phyloP scores from a whole-genome alignment of 768 basidiomycete species.

The Pleurotus eryngii region DNA sequence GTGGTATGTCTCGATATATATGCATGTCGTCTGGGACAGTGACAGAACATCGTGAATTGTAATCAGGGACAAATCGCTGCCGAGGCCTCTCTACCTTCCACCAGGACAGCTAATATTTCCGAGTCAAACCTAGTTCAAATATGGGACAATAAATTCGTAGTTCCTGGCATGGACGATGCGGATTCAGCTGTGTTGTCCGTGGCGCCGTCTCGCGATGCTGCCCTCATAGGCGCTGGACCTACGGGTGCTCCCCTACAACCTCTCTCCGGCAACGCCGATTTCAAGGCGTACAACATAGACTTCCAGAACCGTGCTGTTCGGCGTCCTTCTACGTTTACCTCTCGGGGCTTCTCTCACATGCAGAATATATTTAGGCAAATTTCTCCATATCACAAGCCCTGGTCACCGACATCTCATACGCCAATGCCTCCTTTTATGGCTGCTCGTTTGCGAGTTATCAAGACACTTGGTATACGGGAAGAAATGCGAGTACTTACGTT shows the following conservation, averaged over 20 bases:
- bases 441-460: slow-evolving; percentile 61
- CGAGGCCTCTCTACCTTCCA: slow-evolving; percentile 22
- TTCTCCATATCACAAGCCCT: slow-evolving; percentile 61
- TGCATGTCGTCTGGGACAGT: too few relatives aligned
- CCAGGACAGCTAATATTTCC: slow-evolving; percentile 39
- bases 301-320: slow-evolving; percentile 65
- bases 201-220: slow-evolving; percentile 52
- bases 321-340: background rate
- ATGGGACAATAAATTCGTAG: slow-evolving; percentile 44
- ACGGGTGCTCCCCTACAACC: slow-evolving; percentile 52
- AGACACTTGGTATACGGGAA: slow-evolving; percentile 65
- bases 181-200: slow-evolving; percentile 57
- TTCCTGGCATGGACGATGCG: slow-evolving; percentile 48
- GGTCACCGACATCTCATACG: slow-evolving; percentile 58
- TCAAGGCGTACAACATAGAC: slow-evolving; percentile 65
- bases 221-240: slow-evolving; percentile 58
- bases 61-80: slow-evolving; percentile 49
- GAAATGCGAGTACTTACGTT: slow-evolving; percentile 55
- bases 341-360: background rate
- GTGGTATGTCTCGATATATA: slow-evolving; percentile 33
- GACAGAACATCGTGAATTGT: background rate
- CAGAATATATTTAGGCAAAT: slow-evolving; percentile 35
- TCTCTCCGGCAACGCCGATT: slow-evolving; percentile 52
- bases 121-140: slow-evolving; percentile 55
- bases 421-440: slow-evolving; percentile 67